Conservation (phyloP, 768 basidiomycete species). For the Termitomyces sp. region DNA sequence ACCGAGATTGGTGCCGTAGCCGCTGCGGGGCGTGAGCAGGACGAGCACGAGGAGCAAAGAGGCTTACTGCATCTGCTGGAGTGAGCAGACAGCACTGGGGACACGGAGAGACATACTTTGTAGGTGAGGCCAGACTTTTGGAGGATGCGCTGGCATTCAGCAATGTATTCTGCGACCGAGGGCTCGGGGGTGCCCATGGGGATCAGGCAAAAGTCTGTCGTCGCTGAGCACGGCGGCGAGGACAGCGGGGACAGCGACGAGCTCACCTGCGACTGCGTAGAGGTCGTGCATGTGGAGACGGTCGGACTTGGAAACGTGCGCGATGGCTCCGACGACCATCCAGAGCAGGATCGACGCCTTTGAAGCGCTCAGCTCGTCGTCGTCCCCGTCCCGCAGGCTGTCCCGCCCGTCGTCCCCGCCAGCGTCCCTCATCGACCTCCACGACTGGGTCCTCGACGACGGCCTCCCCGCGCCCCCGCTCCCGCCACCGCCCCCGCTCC, state of each 20-base stretch:
- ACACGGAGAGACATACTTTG: slow-evolving; percentile 40
- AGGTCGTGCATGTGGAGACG: slow-evolving; percentile 37
- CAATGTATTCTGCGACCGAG: slow-evolving; percentile 77
- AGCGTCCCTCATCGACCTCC: slow-evolving; percentile 63
- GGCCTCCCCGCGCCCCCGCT: slow-evolving; percentile 51
- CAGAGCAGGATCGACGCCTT: slow-evolving; percentile 62
- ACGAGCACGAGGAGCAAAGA: background rate
- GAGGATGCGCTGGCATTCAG: slow-evolving; percentile 79
- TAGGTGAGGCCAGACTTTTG: slow-evolving; percentile 79
- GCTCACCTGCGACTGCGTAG: slow-evolving; percentile 71
- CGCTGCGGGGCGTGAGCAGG: slow-evolving; percentile 37
- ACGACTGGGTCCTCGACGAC: slow-evolving; percentile 70
- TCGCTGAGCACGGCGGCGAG: background rate
- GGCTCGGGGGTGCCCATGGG: slow-evolving; percentile 76
- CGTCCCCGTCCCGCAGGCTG: slow-evolving; percentile 36
- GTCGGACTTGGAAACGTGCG: slow-evolving; percentile 10
- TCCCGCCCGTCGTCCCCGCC: slow-evolving; percentile 47
- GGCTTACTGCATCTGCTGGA: slow-evolving; percentile 57
- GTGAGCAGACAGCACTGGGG: background rate
- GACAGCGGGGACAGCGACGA: background rate
- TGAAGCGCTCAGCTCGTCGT: slow-evolving; percentile 40
- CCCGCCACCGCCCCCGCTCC: slow-evolving; percentile 62
- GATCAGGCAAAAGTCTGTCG: slow-evolving; percentile 80
- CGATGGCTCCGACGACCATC: slow-evolving; percentile 41
- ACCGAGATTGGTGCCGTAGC: slow-evolving; percentile 91